phyloP scores from a whole-genome alignment of 768 basidiomycete genomes.

The Leucosporidium scottii region DNA sequence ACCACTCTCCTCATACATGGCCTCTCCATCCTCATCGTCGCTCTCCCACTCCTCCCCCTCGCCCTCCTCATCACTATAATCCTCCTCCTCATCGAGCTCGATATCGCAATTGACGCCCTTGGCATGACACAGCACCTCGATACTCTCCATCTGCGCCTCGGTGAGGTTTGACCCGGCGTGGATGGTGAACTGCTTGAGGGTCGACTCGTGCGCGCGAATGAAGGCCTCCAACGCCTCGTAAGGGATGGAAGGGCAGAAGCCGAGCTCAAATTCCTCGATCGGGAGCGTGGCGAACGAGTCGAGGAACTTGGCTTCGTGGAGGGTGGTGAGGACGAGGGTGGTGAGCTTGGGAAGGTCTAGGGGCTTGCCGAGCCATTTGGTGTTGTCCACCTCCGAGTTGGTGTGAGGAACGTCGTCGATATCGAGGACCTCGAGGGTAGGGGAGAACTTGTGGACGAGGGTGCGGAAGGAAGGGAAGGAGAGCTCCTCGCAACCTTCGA shows the following conservation, averaged over 20 bases:
- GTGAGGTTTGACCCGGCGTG: not conserved
- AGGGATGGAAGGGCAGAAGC: not conserved
- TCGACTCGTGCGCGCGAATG: not conserved
- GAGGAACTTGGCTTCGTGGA: not conserved
- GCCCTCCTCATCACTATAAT: not conserved
- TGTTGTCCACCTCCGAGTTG: not conserved
- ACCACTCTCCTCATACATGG: no score
- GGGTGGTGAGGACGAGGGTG: not conserved
- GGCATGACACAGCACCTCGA: not conserved
- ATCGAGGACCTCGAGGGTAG: slow-evolving; percentile 1
- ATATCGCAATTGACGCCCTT: not conserved
- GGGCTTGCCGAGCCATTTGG: not conserved
- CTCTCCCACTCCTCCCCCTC: not conserved
- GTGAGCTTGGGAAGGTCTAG: not conserved
- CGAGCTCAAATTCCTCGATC: not conserved
- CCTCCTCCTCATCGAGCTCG: not conserved
- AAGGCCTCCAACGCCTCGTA: not conserved
- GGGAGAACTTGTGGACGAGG: slow-evolving; percentile 2
- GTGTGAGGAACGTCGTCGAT: not conserved
- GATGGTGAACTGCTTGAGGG: not conserved
- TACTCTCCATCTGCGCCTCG: not conserved
- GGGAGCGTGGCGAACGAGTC: not conserved
- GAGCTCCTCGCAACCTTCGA: not conserved
- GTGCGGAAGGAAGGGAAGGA: not conserved
- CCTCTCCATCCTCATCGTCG: not conserved